Percentiles rank a stretch among this genome's conserved stretches.
phyloP scores from a whole-genome alignment of 2,329 filamentous ascomycete species.

The Phialophora expanda region DNA sequence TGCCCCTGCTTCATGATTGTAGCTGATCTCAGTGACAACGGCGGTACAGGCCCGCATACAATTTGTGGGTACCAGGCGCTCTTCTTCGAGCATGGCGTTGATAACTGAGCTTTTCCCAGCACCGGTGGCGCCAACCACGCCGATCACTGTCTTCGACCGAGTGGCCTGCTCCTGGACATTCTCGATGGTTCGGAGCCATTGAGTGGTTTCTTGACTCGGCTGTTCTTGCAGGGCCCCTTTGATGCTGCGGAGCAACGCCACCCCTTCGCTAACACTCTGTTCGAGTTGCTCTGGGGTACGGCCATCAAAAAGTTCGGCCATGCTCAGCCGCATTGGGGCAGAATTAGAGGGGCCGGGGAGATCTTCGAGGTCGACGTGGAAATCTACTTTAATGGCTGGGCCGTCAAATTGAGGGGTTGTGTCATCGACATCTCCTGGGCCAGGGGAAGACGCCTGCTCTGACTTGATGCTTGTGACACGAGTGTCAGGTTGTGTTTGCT shows the following conservation, averaged over 20 bases:
- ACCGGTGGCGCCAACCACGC: slow-evolving; percentile 66
- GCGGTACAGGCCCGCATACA: slow-evolving; percentile 68
- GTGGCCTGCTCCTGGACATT: slow-evolving; percentile 49
- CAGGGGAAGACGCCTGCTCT: background rate
- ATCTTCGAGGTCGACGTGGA: background rate
- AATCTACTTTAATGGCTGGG: background rate
- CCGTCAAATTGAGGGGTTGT: background rate
- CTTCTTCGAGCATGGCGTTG: slow-evolving; percentile 67
- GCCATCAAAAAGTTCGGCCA: slow-evolving; percentile 28
- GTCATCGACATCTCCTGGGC: background rate
- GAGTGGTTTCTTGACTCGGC: slow-evolving; percentile 42
- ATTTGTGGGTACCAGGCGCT: slow-evolving; percentile 61
- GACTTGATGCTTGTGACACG: background rate
- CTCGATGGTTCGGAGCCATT: slow-evolving; percentile 53
- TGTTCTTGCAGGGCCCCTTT: slow-evolving; percentile 43
- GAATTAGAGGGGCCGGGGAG: background rate
- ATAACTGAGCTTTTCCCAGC: slow-evolving; percentile 68
- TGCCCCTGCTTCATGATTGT: slow-evolving; percentile 54
- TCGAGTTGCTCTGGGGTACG: slow-evolving; percentile 36
- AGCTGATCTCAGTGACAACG: slow-evolving; percentile 65
- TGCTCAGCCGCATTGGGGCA: slow-evolving; percentile 11
- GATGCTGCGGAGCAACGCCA: slow-evolving; percentile 47
- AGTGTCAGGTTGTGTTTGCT: background rate
- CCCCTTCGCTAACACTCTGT: slow-evolving; percentile 46
- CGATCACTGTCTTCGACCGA: slow-evolving; percentile 50